phyloP scores from a whole-genome alignment of 73 alveolate genomes.

The Paramecium sexaurelia region DNA sequence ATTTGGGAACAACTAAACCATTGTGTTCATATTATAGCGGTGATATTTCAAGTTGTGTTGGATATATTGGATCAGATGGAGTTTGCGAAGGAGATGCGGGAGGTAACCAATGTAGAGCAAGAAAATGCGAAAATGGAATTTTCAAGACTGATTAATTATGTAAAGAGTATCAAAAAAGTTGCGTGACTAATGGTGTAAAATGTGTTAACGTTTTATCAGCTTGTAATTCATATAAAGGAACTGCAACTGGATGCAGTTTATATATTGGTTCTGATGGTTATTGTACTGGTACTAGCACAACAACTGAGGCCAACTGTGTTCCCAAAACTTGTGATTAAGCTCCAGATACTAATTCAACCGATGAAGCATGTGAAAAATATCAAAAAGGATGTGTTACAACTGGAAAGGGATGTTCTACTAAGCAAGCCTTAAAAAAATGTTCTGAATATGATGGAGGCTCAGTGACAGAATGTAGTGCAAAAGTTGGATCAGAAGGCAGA shows the following conservation, averaged over 20 bases:
- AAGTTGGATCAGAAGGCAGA: constrained; percentile 29
- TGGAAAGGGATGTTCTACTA: constrained; percentile 7
- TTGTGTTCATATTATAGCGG: not conserved
- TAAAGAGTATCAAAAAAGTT: not conserved
- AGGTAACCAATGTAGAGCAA: constrained; percentile 6
- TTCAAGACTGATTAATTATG: not conserved
- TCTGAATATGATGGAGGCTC: not conserved
- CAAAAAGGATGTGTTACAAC: constrained; percentile 32
- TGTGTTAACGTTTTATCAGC: not conserved
- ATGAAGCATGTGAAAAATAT: constrained; percentile 1
- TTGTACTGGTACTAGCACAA: constrained; percentile 37
- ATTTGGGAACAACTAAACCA: not conserved
- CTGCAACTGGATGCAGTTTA: not conserved
- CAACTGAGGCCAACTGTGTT: not conserved
- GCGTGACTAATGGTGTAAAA: not conserved
- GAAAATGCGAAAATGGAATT: not conserved
- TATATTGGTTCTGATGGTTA: constrained; percentile 44
- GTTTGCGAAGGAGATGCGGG: constrained; percentile 58
- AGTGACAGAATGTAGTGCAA: not conserved
- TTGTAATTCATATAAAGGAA: not conserved
- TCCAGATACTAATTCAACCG: not conserved
- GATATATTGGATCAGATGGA: constrained; percentile 58
- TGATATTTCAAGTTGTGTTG: constrained; percentile 1
- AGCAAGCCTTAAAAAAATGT: not conserved
- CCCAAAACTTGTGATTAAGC: constrained; percentile 33